phyloP scores from a whole-genome alignment of 1,284 basidiomycete species.

The Puccinia triticina region DNA sequence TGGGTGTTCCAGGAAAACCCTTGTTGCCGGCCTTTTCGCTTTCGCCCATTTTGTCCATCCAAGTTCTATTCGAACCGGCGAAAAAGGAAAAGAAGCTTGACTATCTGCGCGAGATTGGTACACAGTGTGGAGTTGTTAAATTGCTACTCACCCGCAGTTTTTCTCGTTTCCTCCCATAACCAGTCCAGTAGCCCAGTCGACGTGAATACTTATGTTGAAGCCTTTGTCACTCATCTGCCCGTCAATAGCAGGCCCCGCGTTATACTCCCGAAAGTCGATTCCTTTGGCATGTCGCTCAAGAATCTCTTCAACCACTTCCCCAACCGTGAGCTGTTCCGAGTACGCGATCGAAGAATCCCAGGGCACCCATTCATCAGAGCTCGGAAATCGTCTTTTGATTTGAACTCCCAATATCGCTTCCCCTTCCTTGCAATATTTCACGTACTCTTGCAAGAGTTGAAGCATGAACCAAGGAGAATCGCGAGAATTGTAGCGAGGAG shows the following conservation, averaged over 20 bases:
- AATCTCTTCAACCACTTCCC: conserved; percentile 94
- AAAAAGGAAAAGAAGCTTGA: background rate
- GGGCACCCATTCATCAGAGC: conserved; percentile 87
- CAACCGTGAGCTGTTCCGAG: conserved; percentile 75
- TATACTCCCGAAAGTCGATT: conserved; percentile 92
- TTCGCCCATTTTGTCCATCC: conserved; percentile 98
- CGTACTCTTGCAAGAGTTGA: conserved; percentile 96
- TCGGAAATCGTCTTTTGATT: conserved; percentile 87
- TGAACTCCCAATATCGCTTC: conserved; percentile 75
- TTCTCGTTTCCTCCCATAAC: conserved; percentile 82
- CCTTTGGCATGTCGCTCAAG: conserved; percentile 89
- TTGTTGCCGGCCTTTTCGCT: conserved; percentile 87
- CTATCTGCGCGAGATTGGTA: background rate
- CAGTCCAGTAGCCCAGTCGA: conserved; percentile 92
- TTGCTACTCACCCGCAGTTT: conserved; percentile 57
- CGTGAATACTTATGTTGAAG: conserved; percentile 88
- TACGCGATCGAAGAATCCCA: conserved; percentile 88
- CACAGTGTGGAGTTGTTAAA: background rate
- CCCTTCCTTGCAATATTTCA: conserved; percentile 79
- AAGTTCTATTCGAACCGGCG: conserved; percentile 74
- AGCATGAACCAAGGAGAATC: conserved; percentile 98
- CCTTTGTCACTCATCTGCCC: conserved; percentile 91
- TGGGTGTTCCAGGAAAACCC: conserved; percentile 87
- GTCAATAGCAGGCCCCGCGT: conserved; percentile 92
- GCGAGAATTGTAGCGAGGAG: conserved; percentile 76